A percentile compares a stretch with the other conserved stretches of the same genome.
These are phyloP conservation scores for Salix arbutifolia DNA, from an alignment of 345 rosid species.

Conservation along the genomic window DNA sequence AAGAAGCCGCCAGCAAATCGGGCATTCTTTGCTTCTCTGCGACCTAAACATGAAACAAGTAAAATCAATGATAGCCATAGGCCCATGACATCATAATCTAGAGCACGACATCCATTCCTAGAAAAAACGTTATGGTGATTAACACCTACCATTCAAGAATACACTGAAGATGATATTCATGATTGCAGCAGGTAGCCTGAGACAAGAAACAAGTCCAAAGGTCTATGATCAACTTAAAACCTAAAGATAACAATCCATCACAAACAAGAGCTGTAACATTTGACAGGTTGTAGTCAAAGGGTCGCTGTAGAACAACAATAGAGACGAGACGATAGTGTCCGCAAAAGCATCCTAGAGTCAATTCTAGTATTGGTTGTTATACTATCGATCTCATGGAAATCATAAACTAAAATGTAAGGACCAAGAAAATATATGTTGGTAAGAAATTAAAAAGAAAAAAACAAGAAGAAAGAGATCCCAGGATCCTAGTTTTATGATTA, in stretches of 20 bases:
- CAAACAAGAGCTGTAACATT: neutral
- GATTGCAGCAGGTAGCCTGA: conserved; percentile 88
- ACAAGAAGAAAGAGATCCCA: neutral
- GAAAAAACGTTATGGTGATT: neutral
- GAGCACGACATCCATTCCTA: neutral
- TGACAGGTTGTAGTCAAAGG: neutral
- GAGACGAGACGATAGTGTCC: neutral
- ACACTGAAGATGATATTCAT: conserved; percentile 92
- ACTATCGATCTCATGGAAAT: neutral
- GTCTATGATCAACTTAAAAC: neutral
- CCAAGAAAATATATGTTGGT: neutral
- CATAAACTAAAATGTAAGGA: neutral
- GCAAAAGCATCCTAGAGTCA: neutral
- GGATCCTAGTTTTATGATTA: neutral
- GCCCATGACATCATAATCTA: neutral
- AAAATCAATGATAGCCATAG: neutral
- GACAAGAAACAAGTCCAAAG: conserved; percentile 11
- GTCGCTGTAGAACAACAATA: neutral
- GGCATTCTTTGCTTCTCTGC: conserved; percentile 94
- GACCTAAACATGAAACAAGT: conserved; percentile 50
- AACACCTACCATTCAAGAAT: conserved; percentile 75
- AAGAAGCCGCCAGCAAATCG: conserved; percentile 81
- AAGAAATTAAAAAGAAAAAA: neutral
- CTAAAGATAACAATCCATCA: neutral
- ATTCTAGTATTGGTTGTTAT: neutral